Base-by-base conservation (phyloP, 805 yeast species). In the Sporopachydermia quercuum region DNA sequence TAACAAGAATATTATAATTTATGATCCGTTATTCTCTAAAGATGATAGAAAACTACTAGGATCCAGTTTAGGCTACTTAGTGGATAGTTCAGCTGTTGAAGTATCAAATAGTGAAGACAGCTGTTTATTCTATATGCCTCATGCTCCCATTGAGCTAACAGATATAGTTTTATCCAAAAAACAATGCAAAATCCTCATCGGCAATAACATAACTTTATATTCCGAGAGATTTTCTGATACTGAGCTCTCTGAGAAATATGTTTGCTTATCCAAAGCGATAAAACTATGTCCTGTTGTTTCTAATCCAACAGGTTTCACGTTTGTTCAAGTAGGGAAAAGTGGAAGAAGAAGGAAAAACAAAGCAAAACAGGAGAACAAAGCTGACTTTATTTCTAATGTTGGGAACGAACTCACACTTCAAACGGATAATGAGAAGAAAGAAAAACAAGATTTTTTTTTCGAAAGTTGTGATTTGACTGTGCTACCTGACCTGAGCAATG, bases 111-210 rank as follows among this genome's bases (percentile, higher is more conserved):
- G 53, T 42, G 35, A 45, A 1, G 15, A 37, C 1, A 27, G 44
- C 1, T 58, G 65, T 0, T 55, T 82, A 2, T 78, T 61, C 52
- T 81, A 72, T 49, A 62, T 82, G 37, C 93, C 93, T 0, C 94
- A 82, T 58, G 89, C 87, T 0, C 83, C 85, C 1, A 55, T 78
- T 34, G 61, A 54, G 14, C 49, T 75, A 14, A 70, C 78, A 1
- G 66, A 72, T 34, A n/a, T 17, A 1, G 45, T 74, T 1, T 39
- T 74, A 8, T 35, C 35, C 45, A 16, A 42, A 0, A 53, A 58
- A 16, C 18, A 50, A 23, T 74, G 78, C 2, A 40, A 35, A n/a
- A 49, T 56, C 27, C 45, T 70, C 36, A 52, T 76, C 15, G 76
- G 74, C 4, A 76, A 76, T 48, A 64, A 76, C 49, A 43, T 74